Percentiles rank a stretch among this genome's conserved stretches.
These are phyloP conservation scores for Angomonas desouzai DNA, from an alignment of 208 protist species.

Conservation along the genomic window DNA sequence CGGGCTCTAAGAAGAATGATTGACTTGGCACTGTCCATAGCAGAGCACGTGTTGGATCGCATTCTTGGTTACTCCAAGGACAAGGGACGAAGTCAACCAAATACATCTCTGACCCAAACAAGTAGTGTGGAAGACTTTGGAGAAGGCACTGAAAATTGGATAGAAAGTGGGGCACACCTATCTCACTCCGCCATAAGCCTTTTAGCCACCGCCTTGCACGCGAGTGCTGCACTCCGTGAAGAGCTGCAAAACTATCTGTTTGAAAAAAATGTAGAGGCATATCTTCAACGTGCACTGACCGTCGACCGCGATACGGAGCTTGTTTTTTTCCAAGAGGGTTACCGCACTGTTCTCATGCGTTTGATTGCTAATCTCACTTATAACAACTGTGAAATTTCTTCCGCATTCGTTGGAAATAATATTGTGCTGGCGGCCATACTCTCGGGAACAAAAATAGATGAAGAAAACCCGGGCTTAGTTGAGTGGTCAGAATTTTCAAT, in stretches of 20 bases:
- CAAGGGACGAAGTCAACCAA: neutral
- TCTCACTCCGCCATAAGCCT: constrained; percentile 53
- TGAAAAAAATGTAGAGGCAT: constrained; percentile 38
- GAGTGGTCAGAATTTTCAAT: constrained; percentile 89
- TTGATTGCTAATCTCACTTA: constrained; percentile 71
- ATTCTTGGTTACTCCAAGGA: constrained; percentile 19
- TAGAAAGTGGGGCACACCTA: constrained; percentile 62
- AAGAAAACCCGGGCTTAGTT: constrained; percentile 85
- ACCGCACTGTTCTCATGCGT: constrained; percentile 68
- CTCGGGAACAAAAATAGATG: constrained; percentile 71
- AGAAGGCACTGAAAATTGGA: constrained; percentile 66
- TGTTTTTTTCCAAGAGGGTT: constrained; percentile 69
- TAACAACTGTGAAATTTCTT: constrained; percentile 35
- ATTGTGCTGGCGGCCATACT: constrained; percentile 53
- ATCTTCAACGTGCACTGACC: constrained; percentile 51
- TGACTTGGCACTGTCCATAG: constrained; percentile 54
- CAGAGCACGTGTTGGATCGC: constrained; percentile 38
- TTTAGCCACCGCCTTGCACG: constrained; percentile 34
- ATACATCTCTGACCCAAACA: constrained; percentile 24
- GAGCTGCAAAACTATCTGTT: constrained; percentile 62
- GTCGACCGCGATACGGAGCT: constrained; percentile 73
- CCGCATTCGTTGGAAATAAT: constrained; percentile 33
- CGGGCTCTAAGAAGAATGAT: constrained; percentile 64
- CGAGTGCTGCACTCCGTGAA: constrained; percentile 52
- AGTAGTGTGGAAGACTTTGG: constrained; percentile 83